These are phyloP conservation scores for Glomus cerebriforme DNA, from an alignment of 192 early-diverging fungal genomes.

Conservation along the genomic window DNA sequence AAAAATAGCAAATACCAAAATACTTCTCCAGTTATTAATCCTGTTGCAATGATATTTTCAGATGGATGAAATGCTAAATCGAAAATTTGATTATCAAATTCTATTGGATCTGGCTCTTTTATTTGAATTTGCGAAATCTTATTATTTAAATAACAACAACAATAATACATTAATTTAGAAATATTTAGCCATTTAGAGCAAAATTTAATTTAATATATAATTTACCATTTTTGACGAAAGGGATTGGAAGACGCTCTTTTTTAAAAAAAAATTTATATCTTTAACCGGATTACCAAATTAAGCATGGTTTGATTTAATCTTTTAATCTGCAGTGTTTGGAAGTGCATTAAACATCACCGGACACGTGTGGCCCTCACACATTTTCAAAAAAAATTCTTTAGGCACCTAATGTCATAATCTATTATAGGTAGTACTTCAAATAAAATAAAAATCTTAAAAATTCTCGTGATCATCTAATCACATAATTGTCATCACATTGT, in stretches of 20 bases:
- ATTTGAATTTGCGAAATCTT: not conserved
- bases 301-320: too few relatives aligned
- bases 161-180: too few relatives aligned
- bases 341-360: too few relatives aligned
- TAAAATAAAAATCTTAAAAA: not conserved
- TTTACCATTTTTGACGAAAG: not conserved
- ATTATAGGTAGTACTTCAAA: too few relatives aligned
- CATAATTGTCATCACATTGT: too few relatives aligned
- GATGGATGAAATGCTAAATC: constrained; percentile 73
- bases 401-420: too few relatives aligned
- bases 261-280: not conserved
- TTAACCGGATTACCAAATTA: too few relatives aligned
- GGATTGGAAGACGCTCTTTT: not conserved
- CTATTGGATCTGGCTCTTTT: constrained; percentile 42
- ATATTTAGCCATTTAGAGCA: not conserved
- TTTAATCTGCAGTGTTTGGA: too few relatives aligned
- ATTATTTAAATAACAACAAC: not conserved
- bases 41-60: constrained; percentile 65
- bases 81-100: constrained; percentile 57
- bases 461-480: not conserved
- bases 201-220: not conserved
- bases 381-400: too few relatives aligned
- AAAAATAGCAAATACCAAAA: constrained; percentile 53
- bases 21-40: constrained; percentile 74
- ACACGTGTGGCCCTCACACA: too few relatives aligned